These are phyloP conservation scores for Firmiana major DNA, from an alignment of 345 rosid species.

Conservation along the genomic window DNA sequence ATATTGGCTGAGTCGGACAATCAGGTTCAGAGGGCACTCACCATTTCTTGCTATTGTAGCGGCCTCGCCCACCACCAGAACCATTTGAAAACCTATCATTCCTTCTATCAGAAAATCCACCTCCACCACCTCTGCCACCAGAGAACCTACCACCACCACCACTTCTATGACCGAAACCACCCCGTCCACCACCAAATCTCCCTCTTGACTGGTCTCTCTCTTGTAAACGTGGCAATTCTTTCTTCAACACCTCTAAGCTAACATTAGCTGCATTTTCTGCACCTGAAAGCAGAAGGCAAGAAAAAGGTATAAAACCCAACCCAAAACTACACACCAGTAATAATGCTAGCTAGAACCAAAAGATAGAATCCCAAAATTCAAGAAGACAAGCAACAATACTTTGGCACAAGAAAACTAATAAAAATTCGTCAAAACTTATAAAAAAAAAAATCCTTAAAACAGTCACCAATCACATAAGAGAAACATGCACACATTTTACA, in stretches of 20 bases:
- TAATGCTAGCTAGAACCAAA: too few species aligned
- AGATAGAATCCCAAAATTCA: neutral
- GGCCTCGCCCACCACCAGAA: constrained; percentile 35
- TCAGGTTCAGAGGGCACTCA: constrained; percentile 13
- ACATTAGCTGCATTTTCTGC: constrained; percentile 60
- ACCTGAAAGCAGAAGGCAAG: constrained; percentile 30
- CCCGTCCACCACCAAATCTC: constrained; percentile 47
- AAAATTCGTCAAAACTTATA: neutral
- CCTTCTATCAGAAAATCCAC: constrained; percentile 40
- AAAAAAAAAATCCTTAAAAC: too few species aligned
- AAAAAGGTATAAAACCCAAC: neutral
- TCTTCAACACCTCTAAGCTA: constrained; percentile 54
- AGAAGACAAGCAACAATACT: neutral
- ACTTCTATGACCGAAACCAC: constrained; percentile 29
- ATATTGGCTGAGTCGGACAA: neutral
- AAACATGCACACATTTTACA: neutral
- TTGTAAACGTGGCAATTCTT: constrained; percentile 69
- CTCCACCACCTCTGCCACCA: constrained; percentile 30
- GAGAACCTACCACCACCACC: constrained; percentile 27
- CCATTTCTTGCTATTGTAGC: constrained; percentile 26
- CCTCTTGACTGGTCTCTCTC: constrained; percentile 61
- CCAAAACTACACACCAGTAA: neutral
- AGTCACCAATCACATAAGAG: neutral
- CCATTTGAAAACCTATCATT: constrained; percentile 35
- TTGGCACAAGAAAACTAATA: neutral